Evolutionary conservation across 192 early-diverging fungal genomes (phyloP), one percentile per base, ranked within the genome.

Genomic region (Linnemannia exigua): DNA sequence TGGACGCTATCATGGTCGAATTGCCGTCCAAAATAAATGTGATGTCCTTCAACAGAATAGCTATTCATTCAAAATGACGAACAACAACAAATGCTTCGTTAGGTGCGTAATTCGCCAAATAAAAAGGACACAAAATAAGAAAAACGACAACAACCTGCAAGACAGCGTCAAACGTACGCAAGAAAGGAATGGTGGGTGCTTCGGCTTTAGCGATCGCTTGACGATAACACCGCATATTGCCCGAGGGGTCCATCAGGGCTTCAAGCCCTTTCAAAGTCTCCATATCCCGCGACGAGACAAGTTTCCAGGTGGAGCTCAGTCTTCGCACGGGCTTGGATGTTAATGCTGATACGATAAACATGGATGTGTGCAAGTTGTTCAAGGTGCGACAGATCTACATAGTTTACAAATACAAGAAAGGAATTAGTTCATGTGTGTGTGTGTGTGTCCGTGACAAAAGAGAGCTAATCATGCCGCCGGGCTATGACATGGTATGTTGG

Each of bases 1-100:
- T 80, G n/a, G 77, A 77, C 3, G 81, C 37, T 16, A 87, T 68
- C 69, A 75, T 82, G 1, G 90, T 91, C 22, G 89, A 88, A 47
- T 93, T 95, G n/a, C 95, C 95, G 69, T 96, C 94, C 70, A 95
- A 82, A 50, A 94, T 87, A 78, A 96, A 94, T 19, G 92, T 94
- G 35, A 94, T 87, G 74, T 96, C 95, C 74, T 96, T 96, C 67
- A 96, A 88, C 8, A 94, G 84, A 12, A 94, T 81, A 0, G 94
- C 84, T 89, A 80, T 76, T 48, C 1, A n/a, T n/a, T n/a, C n/a
- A n/a, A n/a, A n/a, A n/a, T n/a, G n/a, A n/a, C n/a, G n/a, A n/a
- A n/a, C n/a, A n/a, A n/a, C n/a, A n/a, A n/a, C n/a, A n/a, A n/a
- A n/a, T n/a, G n/a, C n/a, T n/a, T n/a, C n/a, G n/a, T n/a, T n/a